Evolutionary conservation across 176 grass and related monocot species (phyloP).

Genomic region (Ananas comosus): DNA sequence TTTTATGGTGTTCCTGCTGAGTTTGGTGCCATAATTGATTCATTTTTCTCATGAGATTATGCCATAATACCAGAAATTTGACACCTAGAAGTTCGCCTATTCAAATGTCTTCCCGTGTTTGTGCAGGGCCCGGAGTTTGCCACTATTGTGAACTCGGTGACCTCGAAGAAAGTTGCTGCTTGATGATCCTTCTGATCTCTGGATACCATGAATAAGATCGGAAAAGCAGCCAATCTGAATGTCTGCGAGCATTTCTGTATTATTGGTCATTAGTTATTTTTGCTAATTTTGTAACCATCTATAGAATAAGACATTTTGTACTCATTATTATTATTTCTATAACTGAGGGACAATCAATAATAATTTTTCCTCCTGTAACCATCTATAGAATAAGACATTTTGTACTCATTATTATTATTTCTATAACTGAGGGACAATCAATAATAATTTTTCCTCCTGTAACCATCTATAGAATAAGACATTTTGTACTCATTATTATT

Average conservation of each 20-base stretch:
- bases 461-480: not conserved
- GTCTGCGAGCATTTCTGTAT: not conserved
- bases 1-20: too few species aligned
- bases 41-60: too few species aligned
- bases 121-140: slow-evolving; percentile 64
- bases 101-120: not conserved
- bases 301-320: not conserved
- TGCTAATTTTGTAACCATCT: not conserved
- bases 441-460: not conserved
- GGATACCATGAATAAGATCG: slow-evolving; percentile 11
- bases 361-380: not conserved
- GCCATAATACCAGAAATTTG: not conserved
- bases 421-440: too few species aligned
- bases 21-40: too few species aligned
- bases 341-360: too few species aligned
- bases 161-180: slow-evolving; percentile 79
- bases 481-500: not conserved
- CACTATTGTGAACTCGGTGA: slow-evolving; percentile 90
- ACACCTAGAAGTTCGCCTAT: not conserved
- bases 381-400: not conserved
- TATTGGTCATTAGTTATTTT: not conserved
- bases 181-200: slow-evolving; percentile 26
- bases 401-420: not conserved
- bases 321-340: too few species aligned
- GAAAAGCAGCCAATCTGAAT: slow-evolving; percentile 3